Evolutionary conservation across 1,139 yeast genomes (phyloP).

Genomic region (Torulaspora globosa): DNA sequence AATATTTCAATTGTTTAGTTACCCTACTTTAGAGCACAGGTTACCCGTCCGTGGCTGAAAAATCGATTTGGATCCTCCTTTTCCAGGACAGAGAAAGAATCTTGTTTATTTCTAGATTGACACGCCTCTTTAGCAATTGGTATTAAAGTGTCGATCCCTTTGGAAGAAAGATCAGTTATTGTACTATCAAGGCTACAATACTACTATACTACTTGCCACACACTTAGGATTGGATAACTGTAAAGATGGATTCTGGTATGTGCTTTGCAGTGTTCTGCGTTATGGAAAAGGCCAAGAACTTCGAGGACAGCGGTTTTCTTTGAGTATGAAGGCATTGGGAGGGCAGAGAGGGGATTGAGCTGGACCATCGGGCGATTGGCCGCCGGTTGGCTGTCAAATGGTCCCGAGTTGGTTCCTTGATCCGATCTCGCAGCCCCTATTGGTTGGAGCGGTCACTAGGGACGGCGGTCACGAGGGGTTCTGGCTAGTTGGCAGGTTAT

Average conservation of each 20-base stretch:
- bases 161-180: constrained; percentile 11
- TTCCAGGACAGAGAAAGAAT: constrained; percentile 5
- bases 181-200: constrained; percentile 11
- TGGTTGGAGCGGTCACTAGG: not conserved
- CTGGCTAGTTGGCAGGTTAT: too few species aligned
- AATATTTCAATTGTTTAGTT: too few species aligned
- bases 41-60: constrained; percentile 6
- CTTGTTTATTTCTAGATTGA: constrained; percentile 11
- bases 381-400: too few species aligned
- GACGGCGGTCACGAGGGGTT: constrained; percentile 1
- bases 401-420: too few species aligned
- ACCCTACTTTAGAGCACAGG: not conserved
- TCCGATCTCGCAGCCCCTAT: too few species aligned
- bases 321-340: too few species aligned
- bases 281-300: not conserved
- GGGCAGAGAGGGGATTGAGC: too few species aligned
- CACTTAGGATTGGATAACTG: constrained; percentile 12
- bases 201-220: constrained; percentile 2
- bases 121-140: constrained; percentile 3
- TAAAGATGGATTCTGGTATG: constrained; percentile 31
- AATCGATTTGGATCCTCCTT: constrained; percentile 9
- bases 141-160: constrained; percentile 1
- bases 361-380: too few species aligned
- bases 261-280: not conserved
- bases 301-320: too few species aligned